phyloP scores from a whole-genome alignment of 2,329 filamentous ascomycete genomes.

The Achaetomium macrosporum region DNA sequence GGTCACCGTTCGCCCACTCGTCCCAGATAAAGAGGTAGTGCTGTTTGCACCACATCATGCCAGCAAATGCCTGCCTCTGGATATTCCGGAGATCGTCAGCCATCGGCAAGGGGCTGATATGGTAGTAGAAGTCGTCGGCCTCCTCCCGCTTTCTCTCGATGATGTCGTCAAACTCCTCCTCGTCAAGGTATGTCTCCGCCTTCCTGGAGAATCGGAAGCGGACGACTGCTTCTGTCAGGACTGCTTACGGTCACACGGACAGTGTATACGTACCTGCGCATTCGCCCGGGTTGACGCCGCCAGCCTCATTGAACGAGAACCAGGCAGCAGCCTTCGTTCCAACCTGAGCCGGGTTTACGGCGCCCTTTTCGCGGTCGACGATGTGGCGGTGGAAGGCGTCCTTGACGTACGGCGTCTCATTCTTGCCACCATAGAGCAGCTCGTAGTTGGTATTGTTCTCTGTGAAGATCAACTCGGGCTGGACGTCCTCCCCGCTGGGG shows the following conservation, averaged over 20 bases:
- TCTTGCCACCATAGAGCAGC: conserved; percentile 68
- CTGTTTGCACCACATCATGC: conserved; percentile 99
- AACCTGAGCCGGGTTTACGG: conserved; percentile 70
- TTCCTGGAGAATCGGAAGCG: conserved; percentile 81
- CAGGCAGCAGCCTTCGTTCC: conserved; percentile 90
- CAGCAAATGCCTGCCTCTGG: conserved; percentile 86
- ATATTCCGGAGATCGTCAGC: conserved; percentile 90
- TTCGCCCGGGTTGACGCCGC: conserved; percentile 81
- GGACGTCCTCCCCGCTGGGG: conserved; percentile 70
- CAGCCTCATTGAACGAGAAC: conserved; percentile 86
- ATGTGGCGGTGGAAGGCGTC: conserved; percentile 91
- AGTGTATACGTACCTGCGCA: conserved; percentile 69
- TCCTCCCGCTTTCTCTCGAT: conserved; percentile 83
- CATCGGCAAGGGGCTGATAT: conserved; percentile 89
- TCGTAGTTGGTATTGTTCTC: conserved; percentile 92
- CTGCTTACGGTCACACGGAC: conserved; percentile 27
- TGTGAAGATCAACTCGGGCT: conserved; percentile 82
- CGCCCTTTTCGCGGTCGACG: conserved; percentile 71
- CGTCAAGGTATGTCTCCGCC: conserved; percentile 74
- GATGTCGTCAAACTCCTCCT: conserved; percentile 86
- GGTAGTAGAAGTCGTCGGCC: conserved; percentile 92
- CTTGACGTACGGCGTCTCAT: conserved; percentile 81
- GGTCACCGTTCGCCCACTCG: conserved; percentile 94
- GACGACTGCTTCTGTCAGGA: conserved; percentile 54
- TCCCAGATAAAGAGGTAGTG: conserved; percentile 97